These are phyloP conservation scores for Pinus taeda DNA, from an alignment of 75 land plant species.

Conservation along the genomic window DNA sequence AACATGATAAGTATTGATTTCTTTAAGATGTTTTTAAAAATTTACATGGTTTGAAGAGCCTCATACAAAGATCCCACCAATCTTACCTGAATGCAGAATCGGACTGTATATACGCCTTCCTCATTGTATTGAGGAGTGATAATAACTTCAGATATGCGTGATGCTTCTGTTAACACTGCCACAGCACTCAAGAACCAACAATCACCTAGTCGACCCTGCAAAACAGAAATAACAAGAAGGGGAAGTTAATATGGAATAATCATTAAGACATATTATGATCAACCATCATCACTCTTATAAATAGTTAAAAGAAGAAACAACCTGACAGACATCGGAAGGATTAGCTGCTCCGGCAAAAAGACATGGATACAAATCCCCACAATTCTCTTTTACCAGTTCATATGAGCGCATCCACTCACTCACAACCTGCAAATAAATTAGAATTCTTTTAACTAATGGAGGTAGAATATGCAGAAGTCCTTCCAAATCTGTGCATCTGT, in stretches of 20 bases:
- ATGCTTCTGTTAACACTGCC: slow-evolving; percentile 94
- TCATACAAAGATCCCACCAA: no score
- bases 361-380: slow-evolving; percentile 53
- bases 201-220: slow-evolving; percentile 95
- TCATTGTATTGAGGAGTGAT: slow-evolving; percentile 95
- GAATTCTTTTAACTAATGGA: background rate
- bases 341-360: slow-evolving; percentile 82
- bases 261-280: background rate
- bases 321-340: slow-evolving; percentile 99
- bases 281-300: background rate
- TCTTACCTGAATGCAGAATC: slow-evolving; percentile 96
- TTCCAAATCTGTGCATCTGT: background rate
- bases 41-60: no score
- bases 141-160: slow-evolving; percentile 88
- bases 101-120: slow-evolving; percentile 97
- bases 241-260: background rate
- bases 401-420: slow-evolving; percentile 86
- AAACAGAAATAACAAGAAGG: slow-evolving; percentile 6
- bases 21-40: no score
- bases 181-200: slow-evolving; percentile 99
- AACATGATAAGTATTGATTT: no score
- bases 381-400: slow-evolving; percentile 63
- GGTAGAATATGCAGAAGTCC: background rate
- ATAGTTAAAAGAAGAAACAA: slow-evolving; percentile 11
- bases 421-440: slow-evolving; percentile 63